Evolutionary conservation across 2,329 filamentous ascomycete genomes (phyloP), one percentile per base, ranked within the genome.

Genomic region (Didymella segeticola): DNA sequence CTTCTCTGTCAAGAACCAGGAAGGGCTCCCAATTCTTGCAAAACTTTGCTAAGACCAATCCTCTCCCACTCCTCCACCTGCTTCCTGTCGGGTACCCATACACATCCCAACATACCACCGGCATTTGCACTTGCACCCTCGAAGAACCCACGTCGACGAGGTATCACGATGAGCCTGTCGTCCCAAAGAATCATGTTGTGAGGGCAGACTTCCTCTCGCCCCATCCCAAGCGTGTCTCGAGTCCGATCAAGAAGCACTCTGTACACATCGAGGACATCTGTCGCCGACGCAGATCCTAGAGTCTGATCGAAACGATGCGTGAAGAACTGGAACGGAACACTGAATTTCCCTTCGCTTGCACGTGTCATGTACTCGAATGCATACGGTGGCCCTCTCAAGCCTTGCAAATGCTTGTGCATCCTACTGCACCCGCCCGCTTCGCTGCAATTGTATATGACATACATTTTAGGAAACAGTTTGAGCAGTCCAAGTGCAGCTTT

Each of bases 331-430:
- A 76, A 79, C 1, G 78, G 77, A 31, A 75, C 57, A 5, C 63
- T 52, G 5, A 47, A 41, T 6, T 60, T 53, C 8, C 48, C 17
- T 12, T 50, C 45, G n/a, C 64, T 61, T 0, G 67, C 64, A 66
- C 22, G 60, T 47, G 46, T 47, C 56, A 76, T 71, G 10, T 59
- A 25, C 3, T 70, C 52, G 43, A 67, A 63, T 2, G 66, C 65
- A 43, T 61, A 66, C 0, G 77, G 77, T 6, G 68, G 68, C 1
- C 70, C 70, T 5, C 47, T 49, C 12, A 80, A 62, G 1, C 77
- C 58, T 56, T 83, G 80, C 54, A 82, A 54, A 66, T 82, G 80
- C 63, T 83, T 83, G 57, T 83, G 81, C 42, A 77, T 61, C 9
- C 80, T 62, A 46, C 78, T 81, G 47, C 78, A 79, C 1, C 80